Conservation (phyloP, 495 filamentous ascomycete genomes). For the Clohesyomyces aquaticus region DNA sequence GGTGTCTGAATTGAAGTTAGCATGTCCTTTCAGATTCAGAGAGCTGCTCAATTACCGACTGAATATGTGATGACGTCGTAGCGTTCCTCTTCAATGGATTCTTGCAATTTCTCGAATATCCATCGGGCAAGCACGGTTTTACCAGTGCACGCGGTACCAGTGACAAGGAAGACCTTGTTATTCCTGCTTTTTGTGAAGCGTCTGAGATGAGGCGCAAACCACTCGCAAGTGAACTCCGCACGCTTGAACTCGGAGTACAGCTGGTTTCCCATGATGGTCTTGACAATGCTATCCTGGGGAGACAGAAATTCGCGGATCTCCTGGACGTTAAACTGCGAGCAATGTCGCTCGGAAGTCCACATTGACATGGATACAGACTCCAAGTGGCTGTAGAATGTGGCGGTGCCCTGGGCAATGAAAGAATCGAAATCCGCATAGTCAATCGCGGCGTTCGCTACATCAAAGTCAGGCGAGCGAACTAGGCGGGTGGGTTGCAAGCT, state of each 20-base stretch:
- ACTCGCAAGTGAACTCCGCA: slow-evolving; percentile 65
- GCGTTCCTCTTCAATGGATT: slow-evolving; percentile 56
- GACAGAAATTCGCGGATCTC: slow-evolving; percentile 41
- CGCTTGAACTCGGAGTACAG: slow-evolving; percentile 47
- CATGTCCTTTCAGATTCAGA: neutral
- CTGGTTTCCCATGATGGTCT: slow-evolving; percentile 58
- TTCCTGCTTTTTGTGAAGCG: slow-evolving; percentile 54
- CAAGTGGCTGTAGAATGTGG: slow-evolving; percentile 28
- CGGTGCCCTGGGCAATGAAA: slow-evolving; percentile 8
- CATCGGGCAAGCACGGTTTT: slow-evolving; percentile 65
- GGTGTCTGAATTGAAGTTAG: slow-evolving; percentile 22
- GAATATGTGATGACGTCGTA: slow-evolving; percentile 59
- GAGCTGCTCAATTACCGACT: slow-evolving; percentile 47
- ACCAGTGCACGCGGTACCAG: slow-evolving; percentile 59
- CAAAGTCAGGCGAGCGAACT: neutral
- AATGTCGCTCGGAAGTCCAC: slow-evolving; percentile 26
- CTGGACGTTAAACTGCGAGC: slow-evolving; percentile 26
- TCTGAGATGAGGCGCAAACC: slow-evolving; percentile 59
- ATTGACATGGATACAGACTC: slow-evolving; percentile 27
- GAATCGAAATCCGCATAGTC: slow-evolving; percentile 22
- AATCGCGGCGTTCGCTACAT: neutral
- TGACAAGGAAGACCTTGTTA: slow-evolving; percentile 58
- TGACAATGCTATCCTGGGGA: slow-evolving; percentile 53
- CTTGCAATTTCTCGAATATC: slow-evolving; percentile 63
- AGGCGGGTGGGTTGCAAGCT: neutral